Percentiles rank a stretch among this genome's conserved stretches.
phyloP scores from a whole-genome alignment of 495 filamentous ascomycete genomes.

The Tirmania nivea region DNA sequence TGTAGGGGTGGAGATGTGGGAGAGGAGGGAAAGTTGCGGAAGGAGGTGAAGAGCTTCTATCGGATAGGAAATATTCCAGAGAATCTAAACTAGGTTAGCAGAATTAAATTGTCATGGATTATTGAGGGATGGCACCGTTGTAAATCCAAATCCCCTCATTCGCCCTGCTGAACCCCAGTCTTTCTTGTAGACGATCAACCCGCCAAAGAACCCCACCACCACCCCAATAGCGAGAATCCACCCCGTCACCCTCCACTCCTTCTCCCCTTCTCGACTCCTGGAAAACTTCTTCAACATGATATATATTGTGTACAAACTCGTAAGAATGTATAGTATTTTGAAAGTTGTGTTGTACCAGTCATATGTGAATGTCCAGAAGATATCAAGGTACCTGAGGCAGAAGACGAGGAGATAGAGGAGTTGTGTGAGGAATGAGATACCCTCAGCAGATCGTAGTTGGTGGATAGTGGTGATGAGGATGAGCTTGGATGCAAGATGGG shows the following conservation, averaged over 20 bases:
- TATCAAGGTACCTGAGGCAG: constrained; percentile 63
- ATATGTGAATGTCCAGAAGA: constrained; percentile 29
- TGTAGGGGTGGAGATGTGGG: constrained; percentile 85
- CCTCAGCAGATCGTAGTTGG: constrained; percentile 69
- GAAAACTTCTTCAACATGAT: constrained; percentile 74
- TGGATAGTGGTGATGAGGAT: constrained; percentile 87
- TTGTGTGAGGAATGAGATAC: constrained; percentile 91
- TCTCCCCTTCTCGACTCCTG: constrained; percentile 70
- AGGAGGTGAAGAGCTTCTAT: constrained; percentile 80
- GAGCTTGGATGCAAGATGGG: constrained; percentile 64
- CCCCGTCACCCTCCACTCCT: constrained; percentile 68
- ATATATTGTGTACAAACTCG: constrained; percentile 68
- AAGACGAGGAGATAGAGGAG: constrained; percentile 73
- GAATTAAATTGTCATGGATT: constrained; percentile 1
- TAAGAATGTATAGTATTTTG: constrained; percentile 71
- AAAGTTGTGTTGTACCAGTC: constrained; percentile 44
- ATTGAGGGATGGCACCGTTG: no score
- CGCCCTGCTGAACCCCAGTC: background rate
- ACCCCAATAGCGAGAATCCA: constrained; percentile 38
- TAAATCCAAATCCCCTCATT: no score
- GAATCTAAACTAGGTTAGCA: constrained; percentile 27
- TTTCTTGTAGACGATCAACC: background rate
- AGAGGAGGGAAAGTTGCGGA: constrained; percentile 74
- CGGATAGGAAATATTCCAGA: constrained; percentile 71
- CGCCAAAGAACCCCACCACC: constrained; percentile 28